A percentile compares a stretch with the other conserved stretches of the same genome.
Conservation (phyloP, 2,329 filamentous ascomycete genomes). For the Xylaria sp. region DNA sequence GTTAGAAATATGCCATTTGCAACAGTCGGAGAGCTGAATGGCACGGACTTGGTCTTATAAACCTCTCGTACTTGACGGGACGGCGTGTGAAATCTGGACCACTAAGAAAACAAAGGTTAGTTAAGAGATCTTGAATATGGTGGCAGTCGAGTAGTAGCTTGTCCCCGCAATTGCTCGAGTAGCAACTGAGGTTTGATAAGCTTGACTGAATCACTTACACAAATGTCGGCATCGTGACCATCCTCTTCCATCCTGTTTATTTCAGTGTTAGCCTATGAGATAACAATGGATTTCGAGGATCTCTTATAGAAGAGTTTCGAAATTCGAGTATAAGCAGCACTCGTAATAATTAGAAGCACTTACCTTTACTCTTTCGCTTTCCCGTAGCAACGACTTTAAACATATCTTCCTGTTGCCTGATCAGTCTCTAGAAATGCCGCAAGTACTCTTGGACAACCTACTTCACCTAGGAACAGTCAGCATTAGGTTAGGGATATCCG, state of each 20-base stretch:
- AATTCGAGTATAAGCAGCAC: neutral
- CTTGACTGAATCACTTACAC: conserved; percentile 27
- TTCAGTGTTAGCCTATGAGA: conserved; percentile 54
- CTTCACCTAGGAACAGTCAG: conserved; percentile 33
- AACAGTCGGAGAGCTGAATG: too few species aligned
- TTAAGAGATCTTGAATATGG: neutral
- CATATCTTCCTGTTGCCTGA: conserved; percentile 67
- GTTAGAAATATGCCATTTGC: too few species aligned
- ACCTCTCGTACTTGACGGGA: conserved; percentile 73
- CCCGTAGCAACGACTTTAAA: conserved; percentile 93
- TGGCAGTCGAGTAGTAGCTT: neutral
- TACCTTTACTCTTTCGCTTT: conserved; percentile 79
- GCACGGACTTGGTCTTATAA: conserved; percentile 69
- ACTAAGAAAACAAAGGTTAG: conserved; percentile 20
- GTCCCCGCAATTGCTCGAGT: neutral
- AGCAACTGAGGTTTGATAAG: neutral
- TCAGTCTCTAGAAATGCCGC: neutral
- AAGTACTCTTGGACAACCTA: neutral
- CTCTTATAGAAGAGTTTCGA: conserved; percentile 32
- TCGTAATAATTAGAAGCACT: conserved; percentile 45
- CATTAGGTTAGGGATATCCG: neutral
- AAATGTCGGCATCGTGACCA: conserved; percentile 37
- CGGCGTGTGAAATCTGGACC: conserved; percentile 36
- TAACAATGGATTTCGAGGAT: neutral
- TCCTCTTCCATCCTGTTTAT: conserved; percentile 50